Conservation (phyloP, 441 rosid genomes). For the Syzygium syzygioides region DNA sequence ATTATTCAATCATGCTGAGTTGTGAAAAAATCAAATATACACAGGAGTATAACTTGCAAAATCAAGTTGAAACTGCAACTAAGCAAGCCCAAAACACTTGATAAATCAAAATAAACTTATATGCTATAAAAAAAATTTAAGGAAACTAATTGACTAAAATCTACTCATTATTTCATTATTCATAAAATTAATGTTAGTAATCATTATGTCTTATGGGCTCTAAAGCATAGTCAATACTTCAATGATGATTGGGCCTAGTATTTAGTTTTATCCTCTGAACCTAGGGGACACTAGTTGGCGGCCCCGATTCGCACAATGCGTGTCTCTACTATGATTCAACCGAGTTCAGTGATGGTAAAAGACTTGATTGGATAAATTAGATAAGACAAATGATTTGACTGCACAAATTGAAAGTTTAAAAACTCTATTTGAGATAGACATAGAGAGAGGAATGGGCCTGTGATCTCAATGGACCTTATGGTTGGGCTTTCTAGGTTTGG, state of each 20-base stretch:
- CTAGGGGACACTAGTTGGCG: background rate
- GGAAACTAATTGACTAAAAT: background rate
- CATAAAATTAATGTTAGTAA: background rate
- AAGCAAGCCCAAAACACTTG: background rate
- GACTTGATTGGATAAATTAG: background rate
- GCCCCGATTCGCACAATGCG: background rate
- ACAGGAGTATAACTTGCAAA: background rate
- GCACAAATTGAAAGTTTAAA: background rate
- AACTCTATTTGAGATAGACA: background rate
- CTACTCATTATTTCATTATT: background rate
- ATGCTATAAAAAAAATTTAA: background rate
- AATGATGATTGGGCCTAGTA: background rate
- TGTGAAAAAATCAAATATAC: background rate
- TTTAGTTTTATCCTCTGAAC: background rate
- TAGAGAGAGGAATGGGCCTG: background rate
- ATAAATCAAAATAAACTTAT: background rate
- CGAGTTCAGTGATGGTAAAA: background rate
- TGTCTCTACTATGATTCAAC: background rate
- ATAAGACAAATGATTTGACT: background rate
- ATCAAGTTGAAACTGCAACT: background rate
- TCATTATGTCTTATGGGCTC: background rate
- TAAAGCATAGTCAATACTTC: background rate
- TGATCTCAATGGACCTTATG: background rate
- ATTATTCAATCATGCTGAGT: background rate
- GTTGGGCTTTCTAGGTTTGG: background rate